These are phyloP conservation scores for Paecilomyces sp. DNA, from an alignment of 2,329 filamentous ascomycete genomes.

Conservation along the genomic window DNA sequence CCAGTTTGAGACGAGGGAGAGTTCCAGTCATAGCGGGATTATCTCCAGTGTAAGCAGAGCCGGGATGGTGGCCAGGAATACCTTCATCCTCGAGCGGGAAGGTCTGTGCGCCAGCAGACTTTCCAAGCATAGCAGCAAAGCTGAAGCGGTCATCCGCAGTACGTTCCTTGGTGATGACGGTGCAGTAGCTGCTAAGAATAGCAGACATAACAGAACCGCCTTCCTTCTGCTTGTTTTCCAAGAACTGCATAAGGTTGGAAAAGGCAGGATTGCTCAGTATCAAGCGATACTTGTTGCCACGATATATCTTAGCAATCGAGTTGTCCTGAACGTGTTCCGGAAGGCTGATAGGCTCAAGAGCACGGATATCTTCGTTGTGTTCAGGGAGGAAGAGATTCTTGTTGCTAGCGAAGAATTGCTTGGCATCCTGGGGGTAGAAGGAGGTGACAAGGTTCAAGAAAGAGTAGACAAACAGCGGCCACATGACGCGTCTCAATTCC, in stretches of 20 bases:
- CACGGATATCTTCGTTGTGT: conserved; percentile 72
- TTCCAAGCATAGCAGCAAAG: conserved; percentile 52
- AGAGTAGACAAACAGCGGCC: conserved; percentile 92
- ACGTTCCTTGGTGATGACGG: conserved; percentile 54
- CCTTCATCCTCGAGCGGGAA: conserved; percentile 61
- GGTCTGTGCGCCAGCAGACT: conserved; percentile 48
- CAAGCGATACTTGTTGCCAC: conserved; percentile 79
- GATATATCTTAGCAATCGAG: conserved; percentile 70
- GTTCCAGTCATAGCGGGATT: conserved; percentile 51
- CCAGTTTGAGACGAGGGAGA: conserved; percentile 62
- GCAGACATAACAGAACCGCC: conserved; percentile 72
- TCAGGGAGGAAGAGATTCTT: conserved; percentile 65
- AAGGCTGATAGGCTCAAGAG: conserved; percentile 65
- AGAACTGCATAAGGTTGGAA: conserved; percentile 74
- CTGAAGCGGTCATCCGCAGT: conserved; percentile 51
- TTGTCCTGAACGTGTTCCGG: conserved; percentile 75
- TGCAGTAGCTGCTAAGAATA: conserved; percentile 58
- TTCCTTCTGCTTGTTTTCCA: conserved; percentile 77
- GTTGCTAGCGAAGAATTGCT: conserved; percentile 64
- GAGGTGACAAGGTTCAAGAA: conserved; percentile 73
- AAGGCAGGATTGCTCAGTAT: conserved; percentile 82
- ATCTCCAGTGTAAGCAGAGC: conserved; percentile 53
- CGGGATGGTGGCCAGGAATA: conserved; percentile 60
- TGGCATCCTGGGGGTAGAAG: conserved; percentile 64
- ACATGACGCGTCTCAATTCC: conserved; percentile 78